phyloP scores from a whole-genome alignment of 1,139 yeast genomes.

The Blastobotrys raffinosifermentans region DNA sequence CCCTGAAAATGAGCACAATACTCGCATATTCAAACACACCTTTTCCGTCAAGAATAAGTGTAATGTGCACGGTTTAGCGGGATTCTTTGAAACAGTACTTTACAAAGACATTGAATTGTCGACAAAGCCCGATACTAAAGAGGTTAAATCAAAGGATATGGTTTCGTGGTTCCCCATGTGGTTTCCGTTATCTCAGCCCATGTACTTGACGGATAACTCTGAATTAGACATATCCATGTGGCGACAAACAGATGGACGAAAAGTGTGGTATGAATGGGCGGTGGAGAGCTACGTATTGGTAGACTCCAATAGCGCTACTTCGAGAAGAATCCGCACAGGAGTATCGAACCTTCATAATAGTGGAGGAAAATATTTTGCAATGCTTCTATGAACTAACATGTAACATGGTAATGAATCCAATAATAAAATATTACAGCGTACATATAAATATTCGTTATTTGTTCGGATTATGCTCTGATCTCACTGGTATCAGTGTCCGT shows the following conservation, averaged over 20 bases:
- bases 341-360: constrained; percentile 24
- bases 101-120: constrained; percentile 54
- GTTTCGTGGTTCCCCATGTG: constrained; percentile 69
- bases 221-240: constrained; percentile 47
- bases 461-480: no score
- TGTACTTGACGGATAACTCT: constrained; percentile 46
- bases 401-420: no score
- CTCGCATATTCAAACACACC: constrained; percentile 30
- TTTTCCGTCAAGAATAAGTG: constrained; percentile 42
- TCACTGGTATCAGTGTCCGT: no score
- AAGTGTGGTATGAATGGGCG: constrained; percentile 75
- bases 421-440: neutral
- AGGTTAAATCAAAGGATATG: constrained; percentile 47
- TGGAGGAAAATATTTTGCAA: constrained; percentile 23
- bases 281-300: constrained; percentile 40
- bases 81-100: constrained; percentile 63
- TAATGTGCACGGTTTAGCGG: constrained; percentile 66
- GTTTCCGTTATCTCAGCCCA: constrained; percentile 58
- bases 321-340: constrained; percentile 20
- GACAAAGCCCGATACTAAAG: constrained; percentile 43
- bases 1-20: constrained; percentile 27
- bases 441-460: constrained; percentile 3
- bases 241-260: constrained; percentile 36
- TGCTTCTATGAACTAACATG: constrained; percentile 19
- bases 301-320: neutral